A percentile compares a stretch with the other conserved stretches of the same genome.
Conservation (phyloP, 768 basidiomycete species). For the Kwoniella heveanensis region DNA sequence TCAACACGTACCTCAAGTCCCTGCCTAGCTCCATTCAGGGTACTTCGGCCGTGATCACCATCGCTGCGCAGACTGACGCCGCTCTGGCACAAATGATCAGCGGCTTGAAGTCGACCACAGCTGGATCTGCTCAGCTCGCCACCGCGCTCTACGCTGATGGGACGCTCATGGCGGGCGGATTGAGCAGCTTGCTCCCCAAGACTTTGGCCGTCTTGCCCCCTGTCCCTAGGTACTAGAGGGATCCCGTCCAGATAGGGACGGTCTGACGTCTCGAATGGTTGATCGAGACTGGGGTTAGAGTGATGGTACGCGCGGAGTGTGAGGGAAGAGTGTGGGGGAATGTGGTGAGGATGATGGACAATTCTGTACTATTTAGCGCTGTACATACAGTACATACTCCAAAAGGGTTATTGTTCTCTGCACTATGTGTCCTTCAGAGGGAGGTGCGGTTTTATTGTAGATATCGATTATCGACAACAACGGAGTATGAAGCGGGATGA, state of each 20-base stretch:
- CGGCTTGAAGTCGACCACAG: slow-evolving; percentile 11
- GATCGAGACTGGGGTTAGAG: too few relatives aligned
- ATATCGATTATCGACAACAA: neutral
- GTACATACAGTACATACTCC: too few relatives aligned
- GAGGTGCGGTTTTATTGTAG: too few relatives aligned
- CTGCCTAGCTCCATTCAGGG: slow-evolving; percentile 7
- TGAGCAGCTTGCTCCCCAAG: slow-evolving; percentile 16
- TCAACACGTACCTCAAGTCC: slow-evolving; percentile 11
- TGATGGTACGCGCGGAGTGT: too few relatives aligned
- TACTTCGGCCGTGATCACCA: slow-evolving; percentile 4
- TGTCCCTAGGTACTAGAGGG: neutral
- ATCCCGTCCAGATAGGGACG: too few relatives aligned
- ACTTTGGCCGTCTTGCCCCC: slow-evolving; percentile 14
- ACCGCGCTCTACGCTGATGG: slow-evolving; percentile 22
- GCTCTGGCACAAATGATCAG: slow-evolving; percentile 12
- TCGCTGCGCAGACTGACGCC: slow-evolving; percentile 18
- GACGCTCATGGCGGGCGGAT: slow-evolving; percentile 1
- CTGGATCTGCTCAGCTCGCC: slow-evolving; percentile 8
- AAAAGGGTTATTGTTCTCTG: too few relatives aligned
- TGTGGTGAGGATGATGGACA: too few relatives aligned
- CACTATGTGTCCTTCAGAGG: too few relatives aligned
- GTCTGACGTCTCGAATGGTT: too few relatives aligned
- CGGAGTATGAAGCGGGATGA: too few relatives aligned
- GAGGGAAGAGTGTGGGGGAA: too few relatives aligned
- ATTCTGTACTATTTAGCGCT: too few relatives aligned